Evolutionary conservation across 257 asterid species (phyloP).

Genomic region (Echium plantagineum): DNA sequence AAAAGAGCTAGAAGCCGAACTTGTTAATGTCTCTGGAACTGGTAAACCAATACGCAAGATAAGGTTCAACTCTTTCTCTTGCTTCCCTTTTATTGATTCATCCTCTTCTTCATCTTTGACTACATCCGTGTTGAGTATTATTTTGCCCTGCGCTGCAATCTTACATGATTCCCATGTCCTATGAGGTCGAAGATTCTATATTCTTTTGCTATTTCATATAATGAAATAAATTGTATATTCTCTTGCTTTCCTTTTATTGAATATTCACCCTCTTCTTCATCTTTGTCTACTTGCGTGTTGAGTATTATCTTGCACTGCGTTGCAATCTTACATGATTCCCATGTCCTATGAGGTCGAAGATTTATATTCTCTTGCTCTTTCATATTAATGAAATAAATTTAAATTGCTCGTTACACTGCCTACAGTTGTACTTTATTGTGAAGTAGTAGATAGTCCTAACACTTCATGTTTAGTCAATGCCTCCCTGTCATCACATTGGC

Average conservation of each 20-base stretch:
- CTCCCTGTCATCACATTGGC: too few species aligned
- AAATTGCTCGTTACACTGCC: too few species aligned
- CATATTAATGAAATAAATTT: too few species aligned
- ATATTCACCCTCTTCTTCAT: constrained; percentile 5
- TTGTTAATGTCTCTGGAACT: constrained; percentile 71
- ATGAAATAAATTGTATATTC: too few species aligned
- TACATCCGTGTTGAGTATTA: neutral
- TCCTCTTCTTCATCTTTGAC: constrained; percentile 5
- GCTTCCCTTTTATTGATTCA: constrained; percentile 1
- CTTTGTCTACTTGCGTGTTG: neutral
- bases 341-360: too few species aligned
- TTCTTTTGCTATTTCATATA: too few species aligned
- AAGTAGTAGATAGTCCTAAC: too few species aligned
- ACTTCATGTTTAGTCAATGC: too few species aligned
- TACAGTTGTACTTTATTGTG: too few species aligned
- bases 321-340: neutral
- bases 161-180: too few species aligned
- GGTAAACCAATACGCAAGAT: constrained; percentile 93
- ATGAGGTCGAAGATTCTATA: too few species aligned
- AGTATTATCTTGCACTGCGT: neutral
- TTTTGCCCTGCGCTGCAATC: neutral
- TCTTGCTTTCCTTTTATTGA: neutral
- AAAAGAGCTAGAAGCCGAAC: constrained; percentile 98
- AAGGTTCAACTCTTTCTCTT: constrained; percentile 33
- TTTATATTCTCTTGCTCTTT: too few species aligned